Percentiles rank a stretch among this genome's conserved stretches.
phyloP scores from a whole-genome alignment of 1,284 basidiomycete species.

The Rhodotorula sp. region DNA sequence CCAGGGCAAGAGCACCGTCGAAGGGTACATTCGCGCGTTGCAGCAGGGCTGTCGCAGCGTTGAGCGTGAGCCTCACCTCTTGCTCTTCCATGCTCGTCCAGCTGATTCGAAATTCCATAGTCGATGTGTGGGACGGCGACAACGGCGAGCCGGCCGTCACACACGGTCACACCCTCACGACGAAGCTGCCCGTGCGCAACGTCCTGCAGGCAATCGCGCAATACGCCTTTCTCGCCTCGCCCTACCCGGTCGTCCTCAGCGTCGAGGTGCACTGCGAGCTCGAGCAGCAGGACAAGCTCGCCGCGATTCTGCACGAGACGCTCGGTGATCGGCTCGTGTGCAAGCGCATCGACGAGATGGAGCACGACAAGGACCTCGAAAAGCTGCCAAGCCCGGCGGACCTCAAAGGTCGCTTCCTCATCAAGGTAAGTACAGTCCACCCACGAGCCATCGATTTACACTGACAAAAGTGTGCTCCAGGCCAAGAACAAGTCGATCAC shows the following conservation, averaged over 20 bases:
- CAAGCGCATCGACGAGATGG: slow-evolving; percentile 50
- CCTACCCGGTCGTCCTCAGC: slow-evolving; percentile 92
- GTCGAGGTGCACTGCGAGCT: slow-evolving; percentile 88
- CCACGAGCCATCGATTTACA: too few relatives aligned
- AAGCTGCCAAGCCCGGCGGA: slow-evolving; percentile 83
- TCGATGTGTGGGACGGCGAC: slow-evolving; percentile 93
- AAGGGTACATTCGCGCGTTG: slow-evolving; percentile 92
- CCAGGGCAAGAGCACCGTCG: slow-evolving; percentile 87
- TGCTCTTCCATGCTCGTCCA: slow-evolving; percentile 1
- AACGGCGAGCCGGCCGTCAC: slow-evolving; percentile 72
- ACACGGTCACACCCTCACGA: slow-evolving; percentile 90
- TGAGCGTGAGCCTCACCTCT: slow-evolving; percentile 61
- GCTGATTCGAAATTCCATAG: slow-evolving; percentile 54
- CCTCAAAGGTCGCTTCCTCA: slow-evolving; percentile 73
- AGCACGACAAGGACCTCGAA: slow-evolving; percentile 56
- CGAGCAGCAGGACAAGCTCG: slow-evolving; percentile 79
- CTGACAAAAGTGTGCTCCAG: neutral
- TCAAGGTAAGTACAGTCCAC: too few relatives aligned
- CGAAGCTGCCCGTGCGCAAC: slow-evolving; percentile 78
- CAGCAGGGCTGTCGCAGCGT: slow-evolving; percentile 89
- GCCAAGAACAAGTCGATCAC: slow-evolving; percentile 41
- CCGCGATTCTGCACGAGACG: slow-evolving; percentile 70
- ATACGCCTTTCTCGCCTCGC: slow-evolving; percentile 90
- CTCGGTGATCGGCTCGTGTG: slow-evolving; percentile 74
- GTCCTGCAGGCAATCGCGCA: slow-evolving; percentile 84